Conservation (phyloP, 2,329 filamentous ascomycete genomes). For the Penicillium sp. region DNA sequence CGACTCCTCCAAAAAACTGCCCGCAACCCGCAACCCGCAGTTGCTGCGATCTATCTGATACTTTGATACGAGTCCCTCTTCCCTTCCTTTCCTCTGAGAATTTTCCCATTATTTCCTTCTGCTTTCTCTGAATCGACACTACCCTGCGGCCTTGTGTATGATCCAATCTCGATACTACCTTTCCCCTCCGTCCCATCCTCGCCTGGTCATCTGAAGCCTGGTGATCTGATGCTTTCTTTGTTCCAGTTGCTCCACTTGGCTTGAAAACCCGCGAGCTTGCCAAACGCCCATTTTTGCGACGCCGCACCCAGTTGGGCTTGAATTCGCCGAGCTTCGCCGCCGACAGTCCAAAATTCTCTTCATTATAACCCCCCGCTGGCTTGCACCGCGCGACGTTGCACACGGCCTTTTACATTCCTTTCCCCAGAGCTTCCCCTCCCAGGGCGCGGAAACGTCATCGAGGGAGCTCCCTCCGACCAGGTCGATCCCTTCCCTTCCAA, state of each 20-base stretch:
- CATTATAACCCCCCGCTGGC: neutral
- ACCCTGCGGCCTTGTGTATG: neutral
- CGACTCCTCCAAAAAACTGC: constrained; percentile 12
- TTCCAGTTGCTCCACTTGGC: constrained; percentile 25
- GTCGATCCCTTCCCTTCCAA: no score
- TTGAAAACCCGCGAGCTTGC: constrained; percentile 12
- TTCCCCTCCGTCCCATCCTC: constrained; percentile 2
- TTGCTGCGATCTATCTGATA: constrained; percentile 27
- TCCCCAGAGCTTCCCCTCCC: neutral
- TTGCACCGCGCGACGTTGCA: constrained; percentile 7
- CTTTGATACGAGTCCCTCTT: constrained; percentile 20
- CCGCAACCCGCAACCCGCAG: neutral
- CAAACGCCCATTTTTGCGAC: constrained; percentile 24
- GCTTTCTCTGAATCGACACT: no score
- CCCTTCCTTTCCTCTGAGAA: neutral
- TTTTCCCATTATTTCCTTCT: neutral
- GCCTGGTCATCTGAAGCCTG: constrained; percentile 6
- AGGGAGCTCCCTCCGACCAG: neutral
- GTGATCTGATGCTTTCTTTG: constrained; percentile 23
- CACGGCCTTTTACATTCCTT: constrained; percentile 3
- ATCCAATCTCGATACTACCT: constrained; percentile 14
- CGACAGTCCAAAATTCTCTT: neutral
- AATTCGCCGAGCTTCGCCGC: constrained; percentile 3
- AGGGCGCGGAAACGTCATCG: constrained; percentile 3
- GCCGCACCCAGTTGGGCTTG: neutral